Evolutionary conservation across 2,329 filamentous ascomycete species (phyloP).

Genomic region (Colletotrichum endophyticum): DNA sequence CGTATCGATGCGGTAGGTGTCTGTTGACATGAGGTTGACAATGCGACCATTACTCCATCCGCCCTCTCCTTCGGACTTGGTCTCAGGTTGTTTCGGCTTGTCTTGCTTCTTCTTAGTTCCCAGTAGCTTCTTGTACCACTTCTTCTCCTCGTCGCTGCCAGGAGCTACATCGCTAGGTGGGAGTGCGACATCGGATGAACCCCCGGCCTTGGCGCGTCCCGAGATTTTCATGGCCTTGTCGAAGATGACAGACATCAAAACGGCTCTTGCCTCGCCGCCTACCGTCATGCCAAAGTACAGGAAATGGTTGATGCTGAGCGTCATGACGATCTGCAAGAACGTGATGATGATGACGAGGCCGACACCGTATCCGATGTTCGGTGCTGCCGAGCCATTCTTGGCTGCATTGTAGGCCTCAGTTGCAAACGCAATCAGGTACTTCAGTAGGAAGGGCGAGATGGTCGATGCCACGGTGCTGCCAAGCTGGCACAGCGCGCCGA

Average conservation of each 20-base stretch:
- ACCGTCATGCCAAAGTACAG: slow-evolving; percentile 93
- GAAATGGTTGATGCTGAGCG: slow-evolving; percentile 84
- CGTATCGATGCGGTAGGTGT: slow-evolving; percentile 90
- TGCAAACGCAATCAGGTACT: slow-evolving; percentile 86
- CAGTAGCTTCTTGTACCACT: not conserved
- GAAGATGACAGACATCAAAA: slow-evolving; percentile 85
- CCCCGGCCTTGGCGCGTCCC: slow-evolving; percentile 83
- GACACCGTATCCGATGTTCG: not conserved
- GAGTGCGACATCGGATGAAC: slow-evolving; percentile 36
- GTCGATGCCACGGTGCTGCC: slow-evolving; percentile 75
- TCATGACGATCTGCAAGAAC: slow-evolving; percentile 84
- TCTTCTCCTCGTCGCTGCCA: slow-evolving; percentile 15
- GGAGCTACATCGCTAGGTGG: slow-evolving; percentile 25
- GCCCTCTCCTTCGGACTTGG: slow-evolving; percentile 35
- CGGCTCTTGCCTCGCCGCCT: slow-evolving; percentile 80
- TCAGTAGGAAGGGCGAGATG: slow-evolving; percentile 81
- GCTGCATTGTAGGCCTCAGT: slow-evolving; percentile 69
- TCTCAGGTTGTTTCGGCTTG: slow-evolving; percentile 21
- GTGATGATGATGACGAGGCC: slow-evolving; percentile 63
- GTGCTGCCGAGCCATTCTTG: not conserved
- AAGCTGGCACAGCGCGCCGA: slow-evolving; percentile 82
- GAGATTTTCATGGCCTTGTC: slow-evolving; percentile 91
- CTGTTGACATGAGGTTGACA: slow-evolving; percentile 91
- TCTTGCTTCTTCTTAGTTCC: slow-evolving; percentile 43
- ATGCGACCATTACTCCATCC: slow-evolving; percentile 91